Evolutionary conservation across 129 eudicot species (phyloP).

Genomic region (Sambucus nigra): DNA sequence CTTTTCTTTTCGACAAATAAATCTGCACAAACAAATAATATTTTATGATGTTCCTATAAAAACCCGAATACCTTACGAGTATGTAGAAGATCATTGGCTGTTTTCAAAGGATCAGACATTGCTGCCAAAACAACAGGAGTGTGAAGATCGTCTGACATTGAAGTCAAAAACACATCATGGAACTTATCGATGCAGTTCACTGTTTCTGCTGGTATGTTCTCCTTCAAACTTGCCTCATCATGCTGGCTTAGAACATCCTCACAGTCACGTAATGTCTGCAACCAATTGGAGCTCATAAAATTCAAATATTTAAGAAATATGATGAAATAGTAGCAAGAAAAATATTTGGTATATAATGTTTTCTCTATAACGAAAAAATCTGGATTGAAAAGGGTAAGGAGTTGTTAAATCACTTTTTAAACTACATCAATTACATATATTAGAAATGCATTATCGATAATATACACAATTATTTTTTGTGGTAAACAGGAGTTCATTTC

Average conservation of each 20-base stretch:
- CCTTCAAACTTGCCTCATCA: slow-evolving; percentile 24
- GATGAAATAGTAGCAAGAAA: not conserved
- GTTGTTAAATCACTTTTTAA: not conserved
- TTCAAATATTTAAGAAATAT: slow-evolving; percentile 2
- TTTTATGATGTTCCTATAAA: not conserved
- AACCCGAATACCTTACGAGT: slow-evolving; percentile 60
- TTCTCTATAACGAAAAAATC: not conserved
- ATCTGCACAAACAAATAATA: not conserved
- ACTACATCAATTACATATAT: not conserved
- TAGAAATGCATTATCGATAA: not conserved
- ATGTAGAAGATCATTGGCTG: slow-evolving; percentile 86
- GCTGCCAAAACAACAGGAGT: slow-evolving; percentile 79
- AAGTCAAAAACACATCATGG: slow-evolving; percentile 39
- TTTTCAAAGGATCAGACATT: slow-evolving; percentile 78
- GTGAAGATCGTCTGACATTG: slow-evolving; percentile 93
- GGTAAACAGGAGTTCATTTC: not conserved
- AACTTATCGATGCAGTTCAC: slow-evolving; percentile 47
- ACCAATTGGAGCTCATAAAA: slow-evolving; percentile 12
- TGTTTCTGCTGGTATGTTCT: slow-evolving; percentile 40
- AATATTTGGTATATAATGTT: not conserved
- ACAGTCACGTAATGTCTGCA: slow-evolving; percentile 83
- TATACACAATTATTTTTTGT: not conserved
- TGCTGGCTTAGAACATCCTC: slow-evolving; percentile 39
- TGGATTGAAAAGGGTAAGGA: not conserved
- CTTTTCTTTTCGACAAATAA: not conserved